A percentile compares a stretch with the other conserved stretches of the same genome.
Conservation (phyloP, 2,329 filamentous ascomycete genomes). For the Penicillium digitatum region DNA sequence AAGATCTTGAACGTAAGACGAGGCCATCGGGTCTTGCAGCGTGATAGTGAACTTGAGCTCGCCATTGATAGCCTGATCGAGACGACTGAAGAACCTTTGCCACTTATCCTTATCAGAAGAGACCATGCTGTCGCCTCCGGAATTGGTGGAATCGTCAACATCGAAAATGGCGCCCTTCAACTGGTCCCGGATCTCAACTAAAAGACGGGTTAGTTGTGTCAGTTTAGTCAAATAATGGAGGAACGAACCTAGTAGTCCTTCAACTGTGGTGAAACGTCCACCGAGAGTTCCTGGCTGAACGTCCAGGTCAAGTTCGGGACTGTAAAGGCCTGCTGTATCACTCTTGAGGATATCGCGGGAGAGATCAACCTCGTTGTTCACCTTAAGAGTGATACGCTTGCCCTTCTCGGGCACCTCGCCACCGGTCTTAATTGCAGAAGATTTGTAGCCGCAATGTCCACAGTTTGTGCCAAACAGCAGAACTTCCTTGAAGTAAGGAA, state of each 20-base stretch:
- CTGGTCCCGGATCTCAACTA: conserved; percentile 89
- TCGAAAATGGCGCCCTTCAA: conserved; percentile 85
- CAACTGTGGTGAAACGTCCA: conserved; percentile 93
- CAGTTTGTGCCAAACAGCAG: conserved; percentile 93
- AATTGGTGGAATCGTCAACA: conserved; percentile 52
- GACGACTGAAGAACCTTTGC: conserved; percentile 72
- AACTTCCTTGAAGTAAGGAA: conserved; percentile 83
- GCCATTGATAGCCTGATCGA: conserved; percentile 75
- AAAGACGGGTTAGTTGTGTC: conserved; percentile 37
- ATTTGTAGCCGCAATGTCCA: conserved; percentile 86
- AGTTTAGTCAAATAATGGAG: background rate
- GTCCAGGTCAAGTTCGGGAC: conserved; percentile 74
- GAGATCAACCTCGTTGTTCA: conserved; percentile 68
- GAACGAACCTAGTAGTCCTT: conserved; percentile 52
- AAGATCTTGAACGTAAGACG: conserved; percentile 89
- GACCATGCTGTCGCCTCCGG: conserved; percentile 75
- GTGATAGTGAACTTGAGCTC: conserved; percentile 76
- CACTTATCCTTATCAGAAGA: conserved; percentile 65
- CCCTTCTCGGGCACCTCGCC: conserved; percentile 85
- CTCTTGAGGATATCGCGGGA: conserved; percentile 93
- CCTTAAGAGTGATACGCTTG: conserved; percentile 72
- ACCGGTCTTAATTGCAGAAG: conserved; percentile 96
- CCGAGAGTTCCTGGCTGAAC: conserved; percentile 75
- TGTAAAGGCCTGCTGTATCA: conserved; percentile 82
- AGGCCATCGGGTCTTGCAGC: conserved; percentile 81